Evolutionary conservation across 2,329 filamentous ascomycete genomes (phyloP), one percentile per base, ranked within the genome.

Genomic region (Myriosclerotinia duriaeana): DNA sequence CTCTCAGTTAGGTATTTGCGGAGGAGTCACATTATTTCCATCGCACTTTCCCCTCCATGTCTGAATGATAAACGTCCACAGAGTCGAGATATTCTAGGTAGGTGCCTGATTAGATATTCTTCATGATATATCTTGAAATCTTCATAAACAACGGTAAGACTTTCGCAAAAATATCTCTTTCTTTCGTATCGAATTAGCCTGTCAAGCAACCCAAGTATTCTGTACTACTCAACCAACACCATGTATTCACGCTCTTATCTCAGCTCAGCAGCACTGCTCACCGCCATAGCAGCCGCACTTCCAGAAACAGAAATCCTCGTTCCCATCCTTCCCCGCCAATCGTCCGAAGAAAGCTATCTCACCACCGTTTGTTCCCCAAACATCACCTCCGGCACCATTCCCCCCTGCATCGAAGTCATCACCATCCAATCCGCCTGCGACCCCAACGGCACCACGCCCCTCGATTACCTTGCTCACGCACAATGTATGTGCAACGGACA

Each of bases 401-500:
- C 77, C 26, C 76, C 77, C 9, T 79, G 77, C 69, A 71, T 76
- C 65, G 71, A 72, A 34, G 75, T 78, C 68, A 73, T 74, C 65
- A 74, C 71, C 64, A 79, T 78, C 66, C 72, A 79, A 70, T 70
- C 69, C 5, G 65, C 72, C 15, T 79, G 77, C 70, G 67, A 64
- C 4, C 73, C 77, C 59, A 78, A 79, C 67, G 75, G 76, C 67
- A 77, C 75, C 4, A 62, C 66, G 0, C 69, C 75, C 5, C 70
- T 75, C 22, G 74, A 68, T 22, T 72, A 74, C 48, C 53, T 71
- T 22, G 75, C 76, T 0, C 73, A 76, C 70, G 74, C 76, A 17
- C 68, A 77, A 70, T 80, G 80, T 73, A 79, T 81, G 75, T 83
- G 80, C 73, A 72, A 72, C 12, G 78, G 80, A 48, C 77, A 75